Percentiles rank a stretch among this genome's conserved stretches.
These are phyloP conservation scores for Colletotrichum ledebouriae DNA, from an alignment of 2,329 filamentous ascomycete species.

Conservation along the genomic window DNA sequence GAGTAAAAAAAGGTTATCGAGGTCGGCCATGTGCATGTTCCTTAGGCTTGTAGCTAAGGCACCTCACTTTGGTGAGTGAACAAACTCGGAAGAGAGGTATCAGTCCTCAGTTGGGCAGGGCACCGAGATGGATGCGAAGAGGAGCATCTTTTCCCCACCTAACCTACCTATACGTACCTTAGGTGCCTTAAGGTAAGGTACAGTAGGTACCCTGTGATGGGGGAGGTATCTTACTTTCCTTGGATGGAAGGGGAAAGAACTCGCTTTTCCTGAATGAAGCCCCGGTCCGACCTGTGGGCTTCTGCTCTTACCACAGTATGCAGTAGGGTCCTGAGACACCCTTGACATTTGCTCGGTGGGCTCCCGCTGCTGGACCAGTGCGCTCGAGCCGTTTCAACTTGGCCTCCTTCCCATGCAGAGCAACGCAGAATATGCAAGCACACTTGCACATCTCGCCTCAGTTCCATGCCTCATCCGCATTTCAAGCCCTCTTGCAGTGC, in stretches of 20 bases:
- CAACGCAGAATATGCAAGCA: slow-evolving; percentile 32
- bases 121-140: slow-evolving; percentile 5
- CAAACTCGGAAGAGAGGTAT: background rate
- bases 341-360: background rate
- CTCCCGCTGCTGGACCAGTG: slow-evolving; percentile 20
- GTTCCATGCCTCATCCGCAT: slow-evolving; percentile 20
- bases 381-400: slow-evolving; percentile 41
- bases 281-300: slow-evolving; percentile 1
- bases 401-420: slow-evolving; percentile 31
- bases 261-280: background rate
- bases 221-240: too few species aligned
- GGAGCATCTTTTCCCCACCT: background rate
- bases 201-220: too few species aligned
- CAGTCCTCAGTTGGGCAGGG: too few species aligned
- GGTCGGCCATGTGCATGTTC: slow-evolving; percentile 17
- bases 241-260: too few species aligned
- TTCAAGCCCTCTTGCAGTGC: background rate
- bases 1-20: slow-evolving; percentile 42
- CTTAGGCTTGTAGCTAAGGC: background rate
- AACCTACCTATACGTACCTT: background rate
- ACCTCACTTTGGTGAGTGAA: background rate
- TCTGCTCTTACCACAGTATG: background rate
- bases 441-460: slow-evolving; percentile 29
- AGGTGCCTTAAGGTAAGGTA: too few species aligned
- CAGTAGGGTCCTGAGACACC: background rate